These are phyloP conservation scores for Tolypocladium pustulatum DNA, from an alignment of 2,329 filamentous ascomycete species.

Conservation along the genomic window DNA sequence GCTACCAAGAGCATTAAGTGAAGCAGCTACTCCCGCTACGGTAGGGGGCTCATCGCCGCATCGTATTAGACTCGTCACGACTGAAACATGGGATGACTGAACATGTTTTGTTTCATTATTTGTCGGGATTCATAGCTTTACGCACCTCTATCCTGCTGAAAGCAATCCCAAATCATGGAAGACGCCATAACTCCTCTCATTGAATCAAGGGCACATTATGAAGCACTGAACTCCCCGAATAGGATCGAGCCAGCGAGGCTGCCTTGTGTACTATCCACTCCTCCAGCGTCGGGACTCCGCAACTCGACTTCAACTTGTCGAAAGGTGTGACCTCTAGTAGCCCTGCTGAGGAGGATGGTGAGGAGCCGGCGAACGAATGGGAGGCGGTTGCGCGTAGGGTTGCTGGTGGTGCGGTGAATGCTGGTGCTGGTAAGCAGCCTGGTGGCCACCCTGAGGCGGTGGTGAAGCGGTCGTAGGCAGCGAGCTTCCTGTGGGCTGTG, in stretches of 20 bases:
- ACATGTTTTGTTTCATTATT: too few species aligned
- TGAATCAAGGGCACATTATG: neutral
- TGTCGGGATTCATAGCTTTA: neutral
- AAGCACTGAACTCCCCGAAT: neutral
- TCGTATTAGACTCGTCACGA: neutral
- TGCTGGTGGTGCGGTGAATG: neutral
- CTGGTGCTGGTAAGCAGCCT: neutral
- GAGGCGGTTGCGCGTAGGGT: neutral
- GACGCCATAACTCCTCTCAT: neutral
- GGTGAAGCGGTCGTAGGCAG: neutral
- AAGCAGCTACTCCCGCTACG: neutral
- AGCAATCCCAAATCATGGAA: neutral
- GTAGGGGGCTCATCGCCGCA: neutral
- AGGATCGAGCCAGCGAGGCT: too few species aligned
- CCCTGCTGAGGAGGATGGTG: neutral
- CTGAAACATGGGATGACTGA: neutral
- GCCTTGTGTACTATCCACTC: neutral
- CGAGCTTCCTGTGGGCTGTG: neutral
- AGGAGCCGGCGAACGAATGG: neutral
- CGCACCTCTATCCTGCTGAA: neutral
- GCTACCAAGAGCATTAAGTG: conserved; percentile 30
- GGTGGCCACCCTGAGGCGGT: neutral
- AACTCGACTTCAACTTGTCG: neutral
- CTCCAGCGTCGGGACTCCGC: neutral
- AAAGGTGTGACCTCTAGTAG: neutral